Percentiles rank a stretch among this genome's conserved stretches.
Evolutionary conservation across 768 basidiomycete species (phyloP).

Genomic region (Auricularia sp.): DNA sequence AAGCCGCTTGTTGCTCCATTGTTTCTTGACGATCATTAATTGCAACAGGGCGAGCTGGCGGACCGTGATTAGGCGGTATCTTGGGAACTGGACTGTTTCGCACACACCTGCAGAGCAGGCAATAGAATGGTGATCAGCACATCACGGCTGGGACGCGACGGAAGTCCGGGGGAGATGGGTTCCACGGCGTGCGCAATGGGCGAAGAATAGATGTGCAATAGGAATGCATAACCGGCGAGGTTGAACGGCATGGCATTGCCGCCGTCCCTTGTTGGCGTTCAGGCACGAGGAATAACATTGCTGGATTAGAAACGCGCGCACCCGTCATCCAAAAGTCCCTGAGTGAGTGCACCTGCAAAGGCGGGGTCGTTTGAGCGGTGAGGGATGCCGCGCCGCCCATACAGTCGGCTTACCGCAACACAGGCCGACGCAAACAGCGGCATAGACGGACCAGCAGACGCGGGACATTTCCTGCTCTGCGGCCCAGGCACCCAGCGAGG

Average conservation of each 20-base stretch:
- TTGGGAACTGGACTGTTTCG: slow-evolving; percentile 9
- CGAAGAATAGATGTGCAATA: slow-evolving; percentile 63
- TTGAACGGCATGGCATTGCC: slow-evolving; percentile 3
- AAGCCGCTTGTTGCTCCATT: slow-evolving; percentile 57
- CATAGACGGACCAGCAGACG: slow-evolving; percentile 68
- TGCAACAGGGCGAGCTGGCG: slow-evolving; percentile 53
- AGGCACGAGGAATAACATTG: background rate
- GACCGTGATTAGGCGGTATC: background rate
- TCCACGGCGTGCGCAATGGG: slow-evolving; percentile 40
- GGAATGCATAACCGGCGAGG: slow-evolving; percentile 68
- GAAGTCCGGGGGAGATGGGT: slow-evolving; percentile 30
- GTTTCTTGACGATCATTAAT: slow-evolving; percentile 50
- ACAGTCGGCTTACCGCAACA: slow-evolving; percentile 35
- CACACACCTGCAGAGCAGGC: slow-evolving; percentile 55
- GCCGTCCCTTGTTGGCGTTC: slow-evolving; percentile 4
- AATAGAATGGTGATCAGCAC: slow-evolving; percentile 61
- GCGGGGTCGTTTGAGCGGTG: background rate
- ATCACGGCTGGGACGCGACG: slow-evolving; percentile 62
- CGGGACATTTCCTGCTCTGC: slow-evolving; percentile 43
- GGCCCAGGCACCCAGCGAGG: slow-evolving; percentile 34
- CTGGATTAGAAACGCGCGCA: slow-evolving; percentile 24
- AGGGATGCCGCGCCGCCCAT: background rate
- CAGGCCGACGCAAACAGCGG: slow-evolving; percentile 53
- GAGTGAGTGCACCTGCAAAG: slow-evolving; percentile 4
- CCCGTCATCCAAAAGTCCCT: slow-evolving; percentile 60